These are phyloP conservation scores for Saussurea involucrata DNA, from an alignment of 129 eudicot genomes.

Conservation along the genomic window DNA sequence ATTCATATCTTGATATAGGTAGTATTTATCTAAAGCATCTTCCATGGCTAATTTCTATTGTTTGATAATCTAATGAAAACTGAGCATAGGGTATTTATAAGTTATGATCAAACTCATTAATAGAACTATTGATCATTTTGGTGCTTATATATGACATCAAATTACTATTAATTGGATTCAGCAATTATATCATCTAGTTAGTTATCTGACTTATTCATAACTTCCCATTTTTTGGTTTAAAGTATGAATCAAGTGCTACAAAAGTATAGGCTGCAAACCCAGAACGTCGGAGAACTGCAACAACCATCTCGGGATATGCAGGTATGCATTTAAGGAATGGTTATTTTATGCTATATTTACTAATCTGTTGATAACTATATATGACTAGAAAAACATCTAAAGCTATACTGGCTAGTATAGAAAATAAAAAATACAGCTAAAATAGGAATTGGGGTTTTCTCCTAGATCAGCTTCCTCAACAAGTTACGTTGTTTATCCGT, in stretches of 20 bases:
- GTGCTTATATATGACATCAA: neutral
- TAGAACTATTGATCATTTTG: neutral
- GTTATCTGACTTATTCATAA: neutral
- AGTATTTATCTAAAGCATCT: neutral
- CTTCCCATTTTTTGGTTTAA: neutral
- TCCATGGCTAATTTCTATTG: neutral
- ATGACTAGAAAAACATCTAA: neutral
- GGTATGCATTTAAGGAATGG: conserved; percentile 8
- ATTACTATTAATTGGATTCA: neutral
- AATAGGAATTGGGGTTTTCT: neutral
- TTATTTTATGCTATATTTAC: neutral
- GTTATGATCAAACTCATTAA: neutral
- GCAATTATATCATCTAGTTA: conserved; percentile 2
- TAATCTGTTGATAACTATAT: no score
- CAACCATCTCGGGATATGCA: conserved; percentile 21
- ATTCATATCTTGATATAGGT: neutral
- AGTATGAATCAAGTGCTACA: conserved; percentile 38
- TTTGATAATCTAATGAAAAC: neutral
- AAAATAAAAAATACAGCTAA: neutral
- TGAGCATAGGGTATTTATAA: neutral
- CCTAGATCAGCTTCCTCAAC: neutral
- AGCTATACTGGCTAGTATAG: neutral
- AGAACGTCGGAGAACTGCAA: conserved; percentile 13
- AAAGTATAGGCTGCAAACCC: conserved; percentile 19
- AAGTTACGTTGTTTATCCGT: neutral